A percentile compares a stretch with the other conserved stretches of the same genome.
phyloP scores from a whole-genome alignment of 1,284 basidiomycete species.

The Trametes pubescens region DNA sequence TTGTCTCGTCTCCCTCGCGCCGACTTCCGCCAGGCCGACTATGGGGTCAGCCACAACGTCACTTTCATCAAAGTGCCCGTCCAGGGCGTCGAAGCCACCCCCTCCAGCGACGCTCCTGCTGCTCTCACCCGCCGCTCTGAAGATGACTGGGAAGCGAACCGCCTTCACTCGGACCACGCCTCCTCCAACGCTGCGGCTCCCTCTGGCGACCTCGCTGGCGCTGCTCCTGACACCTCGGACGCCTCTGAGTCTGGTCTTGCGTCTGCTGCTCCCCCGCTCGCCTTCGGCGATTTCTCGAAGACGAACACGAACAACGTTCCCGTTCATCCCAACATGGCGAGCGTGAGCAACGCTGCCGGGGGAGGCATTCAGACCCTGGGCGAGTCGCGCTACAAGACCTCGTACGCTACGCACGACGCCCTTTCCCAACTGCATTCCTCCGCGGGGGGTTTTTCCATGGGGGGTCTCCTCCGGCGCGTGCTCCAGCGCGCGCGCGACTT shows the following conservation, averaged over 20 bases:
- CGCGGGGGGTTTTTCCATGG: neutral
- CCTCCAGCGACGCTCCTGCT: conserved; percentile 11
- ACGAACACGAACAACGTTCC: conserved; percentile 9
- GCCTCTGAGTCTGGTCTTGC: conserved; percentile 2
- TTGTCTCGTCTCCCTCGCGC: conserved; percentile 14
- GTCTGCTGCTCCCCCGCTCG: neutral
- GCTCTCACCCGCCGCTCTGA: conserved; percentile 14
- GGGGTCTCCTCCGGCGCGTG: conserved; percentile 14
- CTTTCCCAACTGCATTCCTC: conserved; percentile 7
- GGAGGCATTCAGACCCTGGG: conserved; percentile 11
- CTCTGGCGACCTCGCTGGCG: conserved; percentile 8
- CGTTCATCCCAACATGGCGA: conserved; percentile 16
- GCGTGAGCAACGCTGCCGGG: neutral
- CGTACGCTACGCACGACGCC: conserved; percentile 23
- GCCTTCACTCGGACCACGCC: conserved; percentile 11
- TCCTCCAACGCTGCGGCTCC: conserved; percentile 8
- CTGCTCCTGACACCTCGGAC: neutral
- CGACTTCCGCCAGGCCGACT: conserved; percentile 33
- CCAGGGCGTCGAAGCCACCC: conserved; percentile 17
- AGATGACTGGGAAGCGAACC: conserved; percentile 13
- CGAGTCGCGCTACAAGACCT: conserved; percentile 14
- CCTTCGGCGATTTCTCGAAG: conserved; percentile 1
- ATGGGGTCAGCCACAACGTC: conserved; percentile 27
- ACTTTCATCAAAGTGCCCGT: conserved; percentile 21
- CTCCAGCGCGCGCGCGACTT: conserved; percentile 19